Evolutionary conservation across 2,329 filamentous ascomycete genomes (phyloP), one percentile per base, ranked within the genome.

Genomic region (Aphanocladium album): DNA sequence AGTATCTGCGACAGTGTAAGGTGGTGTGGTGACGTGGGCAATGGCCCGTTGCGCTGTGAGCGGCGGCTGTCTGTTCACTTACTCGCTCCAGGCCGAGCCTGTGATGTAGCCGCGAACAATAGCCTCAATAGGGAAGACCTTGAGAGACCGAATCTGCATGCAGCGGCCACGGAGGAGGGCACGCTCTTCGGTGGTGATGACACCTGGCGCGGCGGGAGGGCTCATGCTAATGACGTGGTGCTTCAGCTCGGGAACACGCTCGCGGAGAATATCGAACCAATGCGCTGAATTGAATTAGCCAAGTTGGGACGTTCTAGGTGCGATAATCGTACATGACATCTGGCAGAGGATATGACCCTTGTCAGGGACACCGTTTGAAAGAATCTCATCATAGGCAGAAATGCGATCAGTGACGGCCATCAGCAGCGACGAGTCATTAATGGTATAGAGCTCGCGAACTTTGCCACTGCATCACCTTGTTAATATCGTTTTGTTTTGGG

Each of bases 331-430:
- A 61, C 59, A 61, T 1, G 75, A 77, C 41, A 74, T 67, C 51
- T 72, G 69, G 30, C 77, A 81, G 54, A 84, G 75, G 56, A 84
- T 74, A 62, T 73, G 72, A 65, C 83, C 83, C 76, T 85, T 85
- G 70, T 77, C 70, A 50, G 79, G 77, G 55, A 83, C 78, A 64
- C 79, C 79, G 68, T 95, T 97, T 68, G 84, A 78, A 81, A 96
- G 87, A 67, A 96, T 86, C 67, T 96, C 91, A 82, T 98, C 93
- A 80, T 93, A 98, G 60, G 95, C 95, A 25, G 91, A 96, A 73
- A 97, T 95, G 66, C 95, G 89, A 77, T 97, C 93, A 16, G 90
- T 89, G 25, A 90, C 89, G 60, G 93, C 86, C 71, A 96, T 93
- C 60, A 96, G 87, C 5, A 96, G 83, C 2, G 85, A 89, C 47